A percentile compares a stretch with the other conserved stretches of the same genome.
phyloP scores from a whole-genome alignment of 2,329 filamentous ascomycete species.

The Xylaria sp. region DNA sequence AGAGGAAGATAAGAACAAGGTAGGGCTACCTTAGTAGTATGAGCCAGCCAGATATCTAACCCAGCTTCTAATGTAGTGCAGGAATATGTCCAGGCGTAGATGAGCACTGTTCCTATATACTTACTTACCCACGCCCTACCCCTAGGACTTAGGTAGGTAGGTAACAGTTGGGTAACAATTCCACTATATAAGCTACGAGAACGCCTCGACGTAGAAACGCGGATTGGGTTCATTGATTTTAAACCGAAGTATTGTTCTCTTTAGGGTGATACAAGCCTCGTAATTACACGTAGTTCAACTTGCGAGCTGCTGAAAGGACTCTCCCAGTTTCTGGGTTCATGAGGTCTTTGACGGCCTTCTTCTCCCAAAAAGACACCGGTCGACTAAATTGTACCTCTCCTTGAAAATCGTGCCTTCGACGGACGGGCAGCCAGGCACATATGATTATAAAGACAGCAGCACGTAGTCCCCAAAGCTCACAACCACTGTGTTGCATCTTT shows the following conservation, averaged over 20 bases:
- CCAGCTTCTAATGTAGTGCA: too few species aligned
- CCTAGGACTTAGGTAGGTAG: slow-evolving; percentile 10
- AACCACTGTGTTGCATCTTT: background rate
- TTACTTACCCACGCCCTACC: background rate
- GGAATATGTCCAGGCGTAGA: too few species aligned
- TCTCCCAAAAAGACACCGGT: too few species aligned
- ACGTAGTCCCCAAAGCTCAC: background rate
- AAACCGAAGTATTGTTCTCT: too few species aligned
- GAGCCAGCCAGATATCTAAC: too few species aligned
- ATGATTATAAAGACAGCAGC: background rate
- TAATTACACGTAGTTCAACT: background rate
- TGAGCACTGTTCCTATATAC: background rate
- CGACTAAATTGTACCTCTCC: too few species aligned
- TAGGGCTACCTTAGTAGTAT: too few species aligned
- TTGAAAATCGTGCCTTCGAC: background rate
- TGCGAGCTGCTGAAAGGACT: background rate
- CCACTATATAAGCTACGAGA: background rate
- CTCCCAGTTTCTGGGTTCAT: background rate
- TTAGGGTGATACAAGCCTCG: background rate
- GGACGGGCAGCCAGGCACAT: too few species aligned
- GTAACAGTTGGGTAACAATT: slow-evolving; percentile 24
- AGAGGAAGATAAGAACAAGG: too few species aligned
- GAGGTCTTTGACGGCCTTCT: background rate
- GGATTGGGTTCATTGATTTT: too few species aligned
- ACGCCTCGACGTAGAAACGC: background rate